Percentiles rank a stretch among this genome's conserved stretches.
phyloP scores from a whole-genome alignment of 78 protist species.

The Speleostelium caveatum region DNA sequence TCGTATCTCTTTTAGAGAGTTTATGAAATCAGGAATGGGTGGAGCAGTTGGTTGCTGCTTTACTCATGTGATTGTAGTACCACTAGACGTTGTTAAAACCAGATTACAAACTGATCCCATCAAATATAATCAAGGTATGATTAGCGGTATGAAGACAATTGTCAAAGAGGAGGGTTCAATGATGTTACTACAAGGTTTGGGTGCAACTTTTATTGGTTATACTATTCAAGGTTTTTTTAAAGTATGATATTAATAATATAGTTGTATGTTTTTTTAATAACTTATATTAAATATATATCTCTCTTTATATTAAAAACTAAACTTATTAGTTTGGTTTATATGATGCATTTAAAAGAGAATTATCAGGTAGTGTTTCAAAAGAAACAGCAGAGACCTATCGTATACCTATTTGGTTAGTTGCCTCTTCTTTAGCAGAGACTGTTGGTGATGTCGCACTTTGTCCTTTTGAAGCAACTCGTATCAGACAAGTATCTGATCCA shows the following conservation, averaged over 20 bases:
- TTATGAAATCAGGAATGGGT: conserved; percentile 74
- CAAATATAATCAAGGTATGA: conserved; percentile 78
- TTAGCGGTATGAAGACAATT: conserved; percentile 51
- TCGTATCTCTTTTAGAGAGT: background rate
- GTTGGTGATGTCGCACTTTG: conserved; percentile 91
- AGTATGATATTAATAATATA: no score
- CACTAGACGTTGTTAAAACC: conserved; percentile 91
- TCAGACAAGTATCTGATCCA: conserved; percentile 77
- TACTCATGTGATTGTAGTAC: conserved; percentile 91
- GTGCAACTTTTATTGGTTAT: conserved; percentile 87
- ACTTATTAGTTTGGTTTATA: conserved; percentile 94
- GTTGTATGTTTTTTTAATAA: no score
- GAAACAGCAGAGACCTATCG: conserved; percentile 82
- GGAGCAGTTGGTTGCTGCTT: conserved; percentile 90
- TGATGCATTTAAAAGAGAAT: conserved; percentile 89
- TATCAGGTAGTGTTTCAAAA: conserved; percentile 68
- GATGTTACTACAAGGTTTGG: conserved; percentile 76
- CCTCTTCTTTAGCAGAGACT: conserved; percentile 87
- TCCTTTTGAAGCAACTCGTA: conserved; percentile 88
- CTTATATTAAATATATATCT: no score
- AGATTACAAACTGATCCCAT: conserved; percentile 68
- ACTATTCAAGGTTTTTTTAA: conserved; percentile 89
- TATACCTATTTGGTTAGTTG: conserved; percentile 83
- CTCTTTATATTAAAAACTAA: no score
- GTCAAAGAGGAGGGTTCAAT: conserved; percentile 83